A percentile compares a stretch with the other conserved stretches of the same genome.
phyloP scores from a whole-genome alignment of 148 eudicot species.

The Vaccinium corymbosum region DNA sequence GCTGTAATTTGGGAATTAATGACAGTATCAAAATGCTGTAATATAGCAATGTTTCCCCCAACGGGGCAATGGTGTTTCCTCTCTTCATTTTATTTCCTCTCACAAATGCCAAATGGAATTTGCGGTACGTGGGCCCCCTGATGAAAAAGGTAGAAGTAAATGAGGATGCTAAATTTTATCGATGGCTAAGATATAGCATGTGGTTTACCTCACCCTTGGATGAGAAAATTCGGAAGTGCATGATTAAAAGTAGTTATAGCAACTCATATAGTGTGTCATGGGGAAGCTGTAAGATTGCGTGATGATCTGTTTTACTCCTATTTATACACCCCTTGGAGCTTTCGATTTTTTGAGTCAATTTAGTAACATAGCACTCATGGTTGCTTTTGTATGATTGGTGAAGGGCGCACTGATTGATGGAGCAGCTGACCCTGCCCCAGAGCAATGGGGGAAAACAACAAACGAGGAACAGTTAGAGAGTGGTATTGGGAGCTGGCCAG shows the following conservation, averaged over 20 bases:
- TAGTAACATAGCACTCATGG: slow-evolving; percentile 2
- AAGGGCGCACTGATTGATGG: slow-evolving; percentile 91
- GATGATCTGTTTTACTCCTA: not conserved
- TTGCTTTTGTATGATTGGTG: slow-evolving; percentile 18
- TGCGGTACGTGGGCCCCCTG: not conserved
- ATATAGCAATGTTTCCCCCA: not conserved
- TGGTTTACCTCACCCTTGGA: not conserved
- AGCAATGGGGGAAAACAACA: slow-evolving; percentile 97
- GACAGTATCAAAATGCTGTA: not conserved
- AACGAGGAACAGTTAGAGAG: slow-evolving; percentile 82
- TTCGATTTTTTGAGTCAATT: not conserved
- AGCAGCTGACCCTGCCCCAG: slow-evolving; percentile 95
- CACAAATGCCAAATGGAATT: not conserved
- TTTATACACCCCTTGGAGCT: not conserved
- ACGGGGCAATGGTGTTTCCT: not conserved
- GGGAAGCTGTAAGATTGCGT: not conserved
- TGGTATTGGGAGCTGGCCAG: slow-evolving; percentile 96
- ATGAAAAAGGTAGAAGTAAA: not conserved
- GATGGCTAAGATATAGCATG: not conserved
- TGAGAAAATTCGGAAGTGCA: not conserved
- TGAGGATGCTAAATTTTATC: not conserved
- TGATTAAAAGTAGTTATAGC: not conserved
- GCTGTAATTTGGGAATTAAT: not conserved
- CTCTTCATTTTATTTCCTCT: not conserved
- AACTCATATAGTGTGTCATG: not conserved